Evolutionary conservation across 2,329 filamentous ascomycete genomes (phyloP).

Genomic region (Claviceps cyperi): DNA sequence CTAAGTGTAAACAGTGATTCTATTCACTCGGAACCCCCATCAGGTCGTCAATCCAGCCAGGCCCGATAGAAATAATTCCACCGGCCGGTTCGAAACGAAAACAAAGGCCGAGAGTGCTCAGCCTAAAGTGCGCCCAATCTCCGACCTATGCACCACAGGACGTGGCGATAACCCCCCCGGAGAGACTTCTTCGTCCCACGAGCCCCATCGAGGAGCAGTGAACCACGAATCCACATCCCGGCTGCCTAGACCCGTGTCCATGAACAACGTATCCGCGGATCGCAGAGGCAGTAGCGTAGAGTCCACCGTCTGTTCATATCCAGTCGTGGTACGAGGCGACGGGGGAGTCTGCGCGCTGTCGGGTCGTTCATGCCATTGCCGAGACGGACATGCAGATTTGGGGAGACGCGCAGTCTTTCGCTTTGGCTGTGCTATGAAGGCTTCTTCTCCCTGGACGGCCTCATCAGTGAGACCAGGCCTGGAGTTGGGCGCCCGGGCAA

Average conservation of each 20-base stretch:
- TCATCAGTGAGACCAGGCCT: slow-evolving; percentile 48
- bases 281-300: slow-evolving; percentile 15
- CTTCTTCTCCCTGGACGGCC: slow-evolving; percentile 42
- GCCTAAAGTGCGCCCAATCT: slow-evolving; percentile 41
- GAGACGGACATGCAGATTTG: slow-evolving; percentile 36
- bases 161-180: slow-evolving; percentile 34
- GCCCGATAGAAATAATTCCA: background rate
- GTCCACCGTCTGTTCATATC: slow-evolving; percentile 23
- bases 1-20: no score
- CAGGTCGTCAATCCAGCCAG: background rate
- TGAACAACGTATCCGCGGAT: slow-evolving; percentile 18
- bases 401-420: slow-evolving; percentile 30
- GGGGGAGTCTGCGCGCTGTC: slow-evolving; percentile 32
- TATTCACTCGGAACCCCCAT: no score
- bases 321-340: slow-evolving; percentile 22
- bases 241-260: background rate
- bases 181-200: slow-evolving; percentile 31
- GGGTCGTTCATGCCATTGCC: slow-evolving; percentile 20
- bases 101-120: slow-evolving; percentile 13
- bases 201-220: slow-evolving; percentile 27
- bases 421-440: slow-evolving; percentile 39
- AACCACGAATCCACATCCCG: slow-evolving; percentile 24
- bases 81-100: no score
- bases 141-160: slow-evolving; percentile 29
- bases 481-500: slow-evolving; percentile 48